phyloP scores from a whole-genome alignment of 2,329 filamentous ascomycete genomes.

The Trichoderma asperellum region DNA sequence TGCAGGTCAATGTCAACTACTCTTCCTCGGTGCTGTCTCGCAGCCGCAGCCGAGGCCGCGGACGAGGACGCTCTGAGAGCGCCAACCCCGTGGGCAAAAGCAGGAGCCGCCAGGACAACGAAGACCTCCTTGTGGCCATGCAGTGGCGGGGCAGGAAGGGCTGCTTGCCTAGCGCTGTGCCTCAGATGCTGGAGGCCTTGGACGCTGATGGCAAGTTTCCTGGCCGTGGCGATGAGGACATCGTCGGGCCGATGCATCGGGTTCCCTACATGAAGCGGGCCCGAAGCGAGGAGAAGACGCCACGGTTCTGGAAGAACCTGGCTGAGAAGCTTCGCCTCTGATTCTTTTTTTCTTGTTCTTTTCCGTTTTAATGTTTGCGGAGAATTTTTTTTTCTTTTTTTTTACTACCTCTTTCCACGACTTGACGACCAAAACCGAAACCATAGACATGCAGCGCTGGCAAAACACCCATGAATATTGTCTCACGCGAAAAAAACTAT shows the following conservation, averaged over 20 bases:
- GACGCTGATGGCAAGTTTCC: constrained; percentile 84
- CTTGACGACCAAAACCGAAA: constrained; percentile 45
- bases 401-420: constrained; percentile 36
- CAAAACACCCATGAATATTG: constrained; percentile 20
- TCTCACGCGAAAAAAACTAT: constrained; percentile 18
- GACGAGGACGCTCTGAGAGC: constrained; percentile 43
- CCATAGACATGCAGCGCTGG: constrained; percentile 44
- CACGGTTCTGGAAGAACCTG: constrained; percentile 54
- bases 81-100: constrained; percentile 47
- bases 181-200: constrained; percentile 67
- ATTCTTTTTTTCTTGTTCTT: not conserved
- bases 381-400: not conserved
- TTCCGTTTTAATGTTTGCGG: not conserved
- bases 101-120: constrained; percentile 44
- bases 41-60: constrained; percentile 47
- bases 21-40: constrained; percentile 38
- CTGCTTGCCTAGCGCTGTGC: constrained; percentile 65
- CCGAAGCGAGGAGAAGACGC: constrained; percentile 50
- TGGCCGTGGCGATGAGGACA: constrained; percentile 84
- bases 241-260: constrained; percentile 87
- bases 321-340: constrained; percentile 49
- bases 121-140: constrained; percentile 46
- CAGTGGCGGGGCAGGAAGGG: constrained; percentile 56
- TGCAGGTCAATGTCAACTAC: constrained; percentile 38
- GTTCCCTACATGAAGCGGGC: constrained; percentile 57